A percentile compares a stretch with the other conserved stretches of the same genome.
These are phyloP conservation scores for Carex cristatella DNA, from an alignment of 176 grass and related monocot genomes.

Conservation along the genomic window DNA sequence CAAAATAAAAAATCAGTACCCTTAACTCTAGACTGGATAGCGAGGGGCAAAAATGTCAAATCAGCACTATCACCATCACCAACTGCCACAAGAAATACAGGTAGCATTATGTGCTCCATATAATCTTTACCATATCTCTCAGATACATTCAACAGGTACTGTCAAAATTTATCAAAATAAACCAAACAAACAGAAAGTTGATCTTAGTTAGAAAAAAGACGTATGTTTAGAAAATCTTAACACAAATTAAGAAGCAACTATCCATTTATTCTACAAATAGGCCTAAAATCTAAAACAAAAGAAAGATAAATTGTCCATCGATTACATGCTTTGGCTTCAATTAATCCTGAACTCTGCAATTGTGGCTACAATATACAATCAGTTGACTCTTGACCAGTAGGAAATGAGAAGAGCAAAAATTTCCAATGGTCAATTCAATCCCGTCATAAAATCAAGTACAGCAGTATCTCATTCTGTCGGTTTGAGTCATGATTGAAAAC, in stretches of 20 bases:
- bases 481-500: conserved; percentile 3
- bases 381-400: not conserved
- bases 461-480: not conserved
- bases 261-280: not conserved
- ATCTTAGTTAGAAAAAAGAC: not conserved
- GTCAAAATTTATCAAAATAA: conserved; percentile 28
- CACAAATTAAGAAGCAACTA: not conserved
- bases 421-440: not conserved
- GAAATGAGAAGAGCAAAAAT: not conserved
- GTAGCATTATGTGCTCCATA: conserved; percentile 83
- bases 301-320: not conserved
- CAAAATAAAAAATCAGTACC: conserved; percentile 36
- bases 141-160: conserved; percentile 87
- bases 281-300: not conserved
- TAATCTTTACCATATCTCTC: conserved; percentile 70
- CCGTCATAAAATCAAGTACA: not conserved
- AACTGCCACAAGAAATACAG: conserved; percentile 90
- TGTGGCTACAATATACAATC: not conserved
- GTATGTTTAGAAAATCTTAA: not conserved
- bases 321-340: not conserved
- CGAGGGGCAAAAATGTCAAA: conserved; percentile 78
- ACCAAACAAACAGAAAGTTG: conserved; percentile 4
- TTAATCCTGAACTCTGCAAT: not conserved
- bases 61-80: conserved; percentile 77
- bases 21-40: conserved; percentile 76